These are phyloP conservation scores for Verticillium zaregamsianum DNA, from an alignment of 2,329 filamentous ascomycete genomes.

Conservation along the genomic window DNA sequence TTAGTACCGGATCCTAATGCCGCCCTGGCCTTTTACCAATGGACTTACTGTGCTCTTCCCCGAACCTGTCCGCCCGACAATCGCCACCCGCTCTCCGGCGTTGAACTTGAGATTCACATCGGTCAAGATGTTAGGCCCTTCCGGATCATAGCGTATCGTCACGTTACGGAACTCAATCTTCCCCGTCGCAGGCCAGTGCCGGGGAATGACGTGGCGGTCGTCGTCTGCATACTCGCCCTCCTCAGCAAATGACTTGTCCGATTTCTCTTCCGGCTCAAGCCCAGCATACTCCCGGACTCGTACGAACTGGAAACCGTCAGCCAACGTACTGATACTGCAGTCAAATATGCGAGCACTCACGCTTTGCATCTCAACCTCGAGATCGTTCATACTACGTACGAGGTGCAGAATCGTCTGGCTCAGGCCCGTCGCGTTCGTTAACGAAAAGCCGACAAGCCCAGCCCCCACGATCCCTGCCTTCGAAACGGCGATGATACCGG, in stretches of 20 bases:
- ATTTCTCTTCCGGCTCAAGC: constrained; percentile 39
- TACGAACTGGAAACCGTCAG: constrained; percentile 32
- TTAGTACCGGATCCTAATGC: background rate
- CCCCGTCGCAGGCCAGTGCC: constrained; percentile 40
- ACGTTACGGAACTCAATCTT: constrained; percentile 47
- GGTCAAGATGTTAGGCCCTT: constrained; percentile 44
- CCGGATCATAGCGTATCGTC: constrained; percentile 41
- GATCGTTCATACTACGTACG: constrained; percentile 50
- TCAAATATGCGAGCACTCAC: constrained; percentile 28
- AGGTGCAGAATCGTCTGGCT: constrained; percentile 47
- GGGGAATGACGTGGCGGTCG: constrained; percentile 30
- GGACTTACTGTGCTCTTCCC: constrained; percentile 72
- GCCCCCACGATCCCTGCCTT: constrained; percentile 42
- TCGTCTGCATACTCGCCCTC: constrained; percentile 36
- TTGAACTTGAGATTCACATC: constrained; percentile 46
- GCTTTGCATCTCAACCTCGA: constrained; percentile 54
- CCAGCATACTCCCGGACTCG: constrained; percentile 45
- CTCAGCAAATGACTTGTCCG: constrained; percentile 32
- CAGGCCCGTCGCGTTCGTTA: constrained; percentile 51
- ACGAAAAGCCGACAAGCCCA: constrained; percentile 52
- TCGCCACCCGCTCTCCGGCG: constrained; percentile 71
- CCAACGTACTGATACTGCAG: background rate
- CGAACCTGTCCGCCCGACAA: constrained; percentile 77
- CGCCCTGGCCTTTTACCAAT: background rate
- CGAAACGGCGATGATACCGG: constrained; percentile 48